Evolutionary conservation across 495 filamentous ascomycete genomes (phyloP), one percentile per base, ranked within the genome.

Genomic region (Geopyxis carbonaria): DNA sequence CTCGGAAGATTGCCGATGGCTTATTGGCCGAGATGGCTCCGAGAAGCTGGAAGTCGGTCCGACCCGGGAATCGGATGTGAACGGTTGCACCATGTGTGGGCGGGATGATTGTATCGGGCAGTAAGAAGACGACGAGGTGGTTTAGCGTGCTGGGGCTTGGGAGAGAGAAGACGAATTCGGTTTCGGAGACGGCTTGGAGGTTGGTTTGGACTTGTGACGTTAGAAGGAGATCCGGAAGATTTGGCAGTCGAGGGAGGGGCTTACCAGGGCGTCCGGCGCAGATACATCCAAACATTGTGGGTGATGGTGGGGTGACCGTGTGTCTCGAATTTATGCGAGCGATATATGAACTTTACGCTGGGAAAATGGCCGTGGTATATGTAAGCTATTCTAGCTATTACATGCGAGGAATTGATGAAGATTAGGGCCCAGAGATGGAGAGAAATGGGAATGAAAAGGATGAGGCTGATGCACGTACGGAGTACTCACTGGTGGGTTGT

Each of bases 1-100:
- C 28, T 1, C 53, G 32, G 61, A 94, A 93, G 27, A 97, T 77
- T 8, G 85, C 80, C 34, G 76, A 85, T 44, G 85, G 83, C 53
- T 92, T 92, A 29, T 84, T 83, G 21, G 77, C 72, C 0, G 79
- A 84, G 24, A 97, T 73, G 22, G 78, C 89, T 40, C 89, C 89
- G 3, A 95, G 70, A 55, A 95, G 76, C 25, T 65, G 70, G 64
- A 89, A 89, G 5, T 72, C 64, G 4, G 67, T 61, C 3, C 55
- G 38, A 4, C 61, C 59, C 1, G 79, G 71, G 29, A 79, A 64
- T 44, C 83, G 72, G 27, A 91, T 64, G 61, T 93, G 94, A 42
- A 97, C 84, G 14, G 81, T 82, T 5, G 86, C 89, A 2, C 80
- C 84, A 30, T 80, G 80, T 47, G 71, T 70, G 3, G 65, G 65